Conservation (phyloP, 208 protist genomes). For the Phytomonas sp. region DNA sequence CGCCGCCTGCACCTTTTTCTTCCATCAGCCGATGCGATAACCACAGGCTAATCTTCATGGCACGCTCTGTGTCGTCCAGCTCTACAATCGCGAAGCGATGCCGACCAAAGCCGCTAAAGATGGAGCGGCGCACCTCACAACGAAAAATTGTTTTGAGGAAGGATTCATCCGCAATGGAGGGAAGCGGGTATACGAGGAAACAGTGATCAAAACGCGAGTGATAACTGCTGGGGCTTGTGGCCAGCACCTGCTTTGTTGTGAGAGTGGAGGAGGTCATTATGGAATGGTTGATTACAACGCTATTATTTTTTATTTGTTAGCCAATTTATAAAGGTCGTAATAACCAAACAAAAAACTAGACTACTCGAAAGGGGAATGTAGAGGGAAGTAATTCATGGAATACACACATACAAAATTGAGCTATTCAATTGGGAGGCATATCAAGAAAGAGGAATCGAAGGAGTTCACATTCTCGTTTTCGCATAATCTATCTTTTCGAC, state of each 20-base stretch:
- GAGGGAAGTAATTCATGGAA: no score
- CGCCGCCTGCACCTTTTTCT: constrained; percentile 21
- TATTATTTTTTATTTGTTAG: not conserved
- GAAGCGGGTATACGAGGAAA: constrained; percentile 67
- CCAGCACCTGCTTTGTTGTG: no score
- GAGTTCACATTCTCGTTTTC: no score
- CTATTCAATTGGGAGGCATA: no score
- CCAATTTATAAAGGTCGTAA: no score
- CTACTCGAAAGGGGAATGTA: no score
- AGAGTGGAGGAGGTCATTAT: no score
- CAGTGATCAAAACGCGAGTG: constrained; percentile 2
- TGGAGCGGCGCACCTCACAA: constrained; percentile 26
- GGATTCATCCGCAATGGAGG: constrained; percentile 53
- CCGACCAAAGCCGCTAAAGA: constrained; percentile 54
- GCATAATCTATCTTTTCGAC: no score
- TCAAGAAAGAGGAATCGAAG: no score
- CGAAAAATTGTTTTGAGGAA: constrained; percentile 64
- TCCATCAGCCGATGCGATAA: constrained; percentile 9
- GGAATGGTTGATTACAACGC: no score
- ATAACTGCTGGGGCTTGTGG: not conserved
- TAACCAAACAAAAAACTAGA: no score
- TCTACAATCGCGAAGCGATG: constrained; percentile 61
- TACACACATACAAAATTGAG: no score
- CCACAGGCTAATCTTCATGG: constrained; percentile 16
- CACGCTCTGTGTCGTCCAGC: constrained; percentile 22